phyloP scores from a whole-genome alignment of 768 basidiomycete genomes.

The Lepiota venenata region DNA sequence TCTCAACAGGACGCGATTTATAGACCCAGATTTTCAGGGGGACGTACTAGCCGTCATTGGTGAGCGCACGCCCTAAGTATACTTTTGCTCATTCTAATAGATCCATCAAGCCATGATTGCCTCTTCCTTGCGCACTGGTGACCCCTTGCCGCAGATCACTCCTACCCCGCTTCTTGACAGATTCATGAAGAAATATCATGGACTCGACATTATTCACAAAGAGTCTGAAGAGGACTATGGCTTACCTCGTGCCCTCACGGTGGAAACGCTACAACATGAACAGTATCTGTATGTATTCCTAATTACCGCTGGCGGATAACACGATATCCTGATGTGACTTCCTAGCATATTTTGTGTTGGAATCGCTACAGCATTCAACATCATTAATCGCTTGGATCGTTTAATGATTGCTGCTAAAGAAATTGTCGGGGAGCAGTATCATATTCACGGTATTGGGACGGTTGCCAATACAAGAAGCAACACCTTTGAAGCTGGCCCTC shows the following conservation, averaged over 20 bases:
- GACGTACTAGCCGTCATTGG: conserved; percentile 82
- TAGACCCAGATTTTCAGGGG: conserved; percentile 80
- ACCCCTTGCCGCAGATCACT: conserved; percentile 81
- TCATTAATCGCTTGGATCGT: conserved; percentile 71
- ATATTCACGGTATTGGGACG: conserved; percentile 66
- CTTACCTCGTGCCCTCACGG: conserved; percentile 63
- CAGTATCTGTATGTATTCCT: conserved; percentile 65
- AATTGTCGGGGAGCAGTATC: conserved; percentile 83
- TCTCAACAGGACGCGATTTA: conserved; percentile 67
- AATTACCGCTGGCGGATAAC: not conserved
- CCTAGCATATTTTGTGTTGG: conserved; percentile 68
- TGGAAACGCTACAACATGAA: conserved; percentile 71
- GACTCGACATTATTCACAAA: conserved; percentile 64
- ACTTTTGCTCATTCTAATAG: not conserved
- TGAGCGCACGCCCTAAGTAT: conserved; percentile 23
- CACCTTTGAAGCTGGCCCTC: not conserved
- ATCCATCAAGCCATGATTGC: conserved; percentile 63
- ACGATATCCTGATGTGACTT: not conserved
- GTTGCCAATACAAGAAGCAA: not conserved
- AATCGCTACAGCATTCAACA: conserved; percentile 62
- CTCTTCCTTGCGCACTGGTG: conserved; percentile 67
- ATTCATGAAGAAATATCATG: conserved; percentile 46
- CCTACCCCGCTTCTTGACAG: conserved; percentile 64
- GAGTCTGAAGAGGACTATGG: conserved; percentile 76
- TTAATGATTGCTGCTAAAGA: conserved; percentile 83